A percentile compares a stretch with the other conserved stretches of the same genome.
These are phyloP conservation scores for Zymoseptoria tritici DNA, from an alignment of 2,329 filamentous ascomycete genomes.

Conservation along the genomic window DNA sequence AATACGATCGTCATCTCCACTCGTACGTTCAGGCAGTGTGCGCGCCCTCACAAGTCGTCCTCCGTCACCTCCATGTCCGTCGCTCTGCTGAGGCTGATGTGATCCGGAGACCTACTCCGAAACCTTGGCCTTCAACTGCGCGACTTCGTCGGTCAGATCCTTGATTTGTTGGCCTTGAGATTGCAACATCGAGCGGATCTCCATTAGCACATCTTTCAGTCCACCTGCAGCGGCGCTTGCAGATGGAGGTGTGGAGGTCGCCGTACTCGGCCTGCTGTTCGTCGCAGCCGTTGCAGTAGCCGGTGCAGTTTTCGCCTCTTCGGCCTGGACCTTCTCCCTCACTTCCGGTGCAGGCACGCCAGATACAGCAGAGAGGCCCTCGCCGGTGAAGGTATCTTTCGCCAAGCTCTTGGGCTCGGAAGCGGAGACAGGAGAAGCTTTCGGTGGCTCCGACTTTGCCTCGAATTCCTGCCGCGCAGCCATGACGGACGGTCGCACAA, in stretches of 20 bases:
- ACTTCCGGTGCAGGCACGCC: constrained; percentile 24
- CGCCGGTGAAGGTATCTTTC: constrained; percentile 8
- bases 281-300: background rate
- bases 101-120: constrained; percentile 13
- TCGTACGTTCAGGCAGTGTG: background rate
- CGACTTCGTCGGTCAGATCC: constrained; percentile 72
- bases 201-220: constrained; percentile 59
- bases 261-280: constrained; percentile 4
- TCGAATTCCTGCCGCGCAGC: constrained; percentile 34
- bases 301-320: background rate
- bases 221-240: constrained; percentile 42
- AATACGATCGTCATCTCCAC: background rate
- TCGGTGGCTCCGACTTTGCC: constrained; percentile 15
- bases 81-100: background rate
- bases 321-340: constrained; percentile 12
- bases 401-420: constrained; percentile 13
- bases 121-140: constrained; percentile 64
- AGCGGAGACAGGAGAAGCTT: constrained; percentile 10
- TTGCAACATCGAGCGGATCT: constrained; percentile 72
- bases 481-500: constrained; percentile 48
- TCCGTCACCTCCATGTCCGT: background rate
- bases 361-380: constrained; percentile 14
- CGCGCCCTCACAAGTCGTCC: background rate
- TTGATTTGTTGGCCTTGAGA: constrained; percentile 70
- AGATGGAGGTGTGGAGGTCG: constrained; percentile 26